phyloP scores from a whole-genome alignment of 805 yeast species.

The Helenozyma rhizophorensis region DNA sequence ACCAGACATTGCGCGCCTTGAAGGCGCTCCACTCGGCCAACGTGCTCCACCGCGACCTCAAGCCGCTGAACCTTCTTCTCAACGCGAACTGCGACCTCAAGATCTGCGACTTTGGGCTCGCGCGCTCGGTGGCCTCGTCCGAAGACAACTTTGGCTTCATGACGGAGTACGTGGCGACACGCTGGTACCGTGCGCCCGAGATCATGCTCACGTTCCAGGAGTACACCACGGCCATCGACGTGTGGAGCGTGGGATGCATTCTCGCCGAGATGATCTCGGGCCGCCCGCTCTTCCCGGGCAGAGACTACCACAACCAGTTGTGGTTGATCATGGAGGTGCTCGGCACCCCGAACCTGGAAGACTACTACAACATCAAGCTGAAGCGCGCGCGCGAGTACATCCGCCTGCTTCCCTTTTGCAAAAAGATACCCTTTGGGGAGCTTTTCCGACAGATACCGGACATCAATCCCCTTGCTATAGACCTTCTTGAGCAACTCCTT shows the following conservation, averaged over 20 bases:
- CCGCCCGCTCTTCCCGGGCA: constrained; percentile 87
- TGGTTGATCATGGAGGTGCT: constrained; percentile 77
- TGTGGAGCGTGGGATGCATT: constrained; percentile 97
- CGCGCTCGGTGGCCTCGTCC: constrained; percentile 58
- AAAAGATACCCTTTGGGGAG: constrained; percentile 39
- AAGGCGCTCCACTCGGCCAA: constrained; percentile 93
- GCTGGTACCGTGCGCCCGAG: constrained; percentile 98
- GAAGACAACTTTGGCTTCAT: constrained; percentile 73
- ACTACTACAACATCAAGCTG: constrained; percentile 68
- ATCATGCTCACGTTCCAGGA: constrained; percentile 93
- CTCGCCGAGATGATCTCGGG: constrained; percentile 86
- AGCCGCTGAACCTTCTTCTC: constrained; percentile 80
- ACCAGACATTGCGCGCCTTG: constrained; percentile 85
- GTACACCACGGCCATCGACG: constrained; percentile 91
- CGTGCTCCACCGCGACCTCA: constrained; percentile 87
- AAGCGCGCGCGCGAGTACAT: constrained; percentile 88
- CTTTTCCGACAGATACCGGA: constrained; percentile 16
- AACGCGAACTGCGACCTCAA: constrained; percentile 93
- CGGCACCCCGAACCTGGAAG: constrained; percentile 85
- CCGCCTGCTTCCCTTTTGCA: constrained; percentile 63
- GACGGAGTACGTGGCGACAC: constrained; percentile 97
- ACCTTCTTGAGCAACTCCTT: constrained; percentile 60
- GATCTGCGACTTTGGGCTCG: constrained; percentile 91
- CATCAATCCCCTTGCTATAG: constrained; percentile 45
- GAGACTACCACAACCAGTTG: constrained; percentile 88